Conservation (phyloP, 2,329 filamentous ascomycete species). For the Lachnellula cervina region DNA sequence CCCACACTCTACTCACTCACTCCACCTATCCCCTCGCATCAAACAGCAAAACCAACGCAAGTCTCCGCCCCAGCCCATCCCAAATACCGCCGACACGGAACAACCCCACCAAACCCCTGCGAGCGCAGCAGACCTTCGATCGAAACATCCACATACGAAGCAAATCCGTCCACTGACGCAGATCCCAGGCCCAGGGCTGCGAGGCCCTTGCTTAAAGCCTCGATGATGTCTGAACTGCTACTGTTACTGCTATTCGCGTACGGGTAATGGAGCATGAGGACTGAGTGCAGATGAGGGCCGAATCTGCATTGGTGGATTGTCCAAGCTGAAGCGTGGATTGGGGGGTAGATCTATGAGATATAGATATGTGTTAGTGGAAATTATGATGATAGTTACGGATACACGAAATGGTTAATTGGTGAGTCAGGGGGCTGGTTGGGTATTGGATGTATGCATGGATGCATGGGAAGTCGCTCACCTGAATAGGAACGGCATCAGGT, state of each 20-base stretch:
- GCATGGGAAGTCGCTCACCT: conserved; percentile 8
- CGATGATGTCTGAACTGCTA: background rate
- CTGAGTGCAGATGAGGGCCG: conserved; percentile 1
- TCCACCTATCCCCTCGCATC: background rate
- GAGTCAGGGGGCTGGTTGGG: background rate
- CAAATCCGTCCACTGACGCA: background rate
- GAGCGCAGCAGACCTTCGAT: background rate
- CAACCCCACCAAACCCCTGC: conserved; percentile 21
- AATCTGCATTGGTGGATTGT: conserved; percentile 14
- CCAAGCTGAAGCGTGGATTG: background rate
- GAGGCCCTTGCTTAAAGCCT: conserved; percentile 7
- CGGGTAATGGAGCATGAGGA: conserved; percentile 8
- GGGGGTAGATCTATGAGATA: background rate
- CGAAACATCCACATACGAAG: conserved; percentile 19
- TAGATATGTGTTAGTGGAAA: background rate
- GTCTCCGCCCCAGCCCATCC: conserved; percentile 33
- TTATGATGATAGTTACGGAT: background rate
- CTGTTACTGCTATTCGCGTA: background rate
- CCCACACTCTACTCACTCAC: no score
- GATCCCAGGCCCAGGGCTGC: background rate
- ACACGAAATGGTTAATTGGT: no score
- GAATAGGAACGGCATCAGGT: conserved; percentile 2
- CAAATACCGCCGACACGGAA: conserved; percentile 42
- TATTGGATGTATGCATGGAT: no score
- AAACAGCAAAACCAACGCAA: conserved; percentile 24